Evolutionary conservation across 2,329 filamentous ascomycete genomes (phyloP), one percentile per base, ranked within the genome.

Genomic region (Monilinia laxa): DNA sequence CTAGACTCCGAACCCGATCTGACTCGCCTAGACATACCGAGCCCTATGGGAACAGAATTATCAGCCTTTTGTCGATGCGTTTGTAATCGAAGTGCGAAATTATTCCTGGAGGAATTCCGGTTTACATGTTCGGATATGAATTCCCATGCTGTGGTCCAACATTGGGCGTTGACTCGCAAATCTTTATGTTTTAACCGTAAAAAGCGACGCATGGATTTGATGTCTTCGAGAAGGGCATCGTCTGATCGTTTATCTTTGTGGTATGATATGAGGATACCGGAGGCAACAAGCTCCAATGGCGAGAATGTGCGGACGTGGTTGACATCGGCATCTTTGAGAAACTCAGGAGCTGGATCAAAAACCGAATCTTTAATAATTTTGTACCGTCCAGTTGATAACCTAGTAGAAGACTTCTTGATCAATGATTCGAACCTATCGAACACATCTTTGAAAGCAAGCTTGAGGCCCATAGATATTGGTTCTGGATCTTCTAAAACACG

Each of bases 291-390:
- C 49, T 78, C 77, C 12, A 78, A 66, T 1, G 77, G 77, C 3
- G 75, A 75, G 67, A 77, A 78, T 16, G 75, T 78, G 42, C 73
- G 72, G 49, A 76, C 74, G 45, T 77, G 73, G 12, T 68, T 70
- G 6, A 76, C 56, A 20, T 65, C 65, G 63, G 68, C 62, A 67
- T 70, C 64, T 57, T 62, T 65, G 53, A 78, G 47, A 66, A 73
- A 72, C 16, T 71, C 57, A 0, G 75, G 75, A 10, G 74, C 69
- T 7, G 73, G 70, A 35, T 75, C 74, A 65, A 76, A 76, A 25
- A 71, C 71, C 2, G 71, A 72, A 60, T 76, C 68, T 3, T 42
- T 38, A 14, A 72, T 71, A 28, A 76, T 66, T 55, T 71, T 71
- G 58, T 63, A 74, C 14, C 69, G 65, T 9, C 70, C 72, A 3